Conservation (phyloP, 202 grass and related monocot species). For the Zoysia matrella region DNA sequence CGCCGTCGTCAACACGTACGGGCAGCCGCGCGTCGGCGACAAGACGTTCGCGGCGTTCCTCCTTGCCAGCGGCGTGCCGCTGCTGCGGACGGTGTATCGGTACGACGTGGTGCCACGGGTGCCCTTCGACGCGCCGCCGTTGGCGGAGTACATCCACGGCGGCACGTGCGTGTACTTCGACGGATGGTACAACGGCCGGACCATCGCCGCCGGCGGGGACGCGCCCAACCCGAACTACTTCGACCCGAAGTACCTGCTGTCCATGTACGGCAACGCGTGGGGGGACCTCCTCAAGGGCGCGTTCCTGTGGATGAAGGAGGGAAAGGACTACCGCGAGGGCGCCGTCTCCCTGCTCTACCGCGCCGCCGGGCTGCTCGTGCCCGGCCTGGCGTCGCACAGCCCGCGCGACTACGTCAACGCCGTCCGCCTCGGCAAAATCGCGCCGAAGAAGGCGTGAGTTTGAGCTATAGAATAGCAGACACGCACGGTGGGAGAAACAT, state of each 20-base stretch:
- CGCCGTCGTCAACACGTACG: conserved; percentile 58
- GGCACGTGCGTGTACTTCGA: conserved; percentile 65
- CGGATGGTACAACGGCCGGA: conserved; percentile 57
- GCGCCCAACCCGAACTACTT: conserved; percentile 67
- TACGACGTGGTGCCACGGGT: conserved; percentile 60
- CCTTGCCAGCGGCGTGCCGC: background rate
- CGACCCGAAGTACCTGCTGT: conserved; percentile 38
- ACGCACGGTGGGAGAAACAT: too few relatives aligned
- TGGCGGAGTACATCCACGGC: conserved; percentile 58
- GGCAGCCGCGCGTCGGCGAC: conserved; percentile 83
- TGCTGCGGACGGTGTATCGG: conserved; percentile 53
- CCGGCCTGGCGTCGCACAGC: conserved; percentile 40
- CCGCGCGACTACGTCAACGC: too few relatives aligned
- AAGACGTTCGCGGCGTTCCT: conserved; percentile 24
- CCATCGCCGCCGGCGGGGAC: conserved; percentile 40
- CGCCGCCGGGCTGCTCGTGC: conserved; percentile 21
- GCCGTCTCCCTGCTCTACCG: conserved; percentile 51
- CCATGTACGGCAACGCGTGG: conserved; percentile 57
- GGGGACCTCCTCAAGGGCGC: conserved; percentile 56
- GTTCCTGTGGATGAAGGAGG: conserved; percentile 44
- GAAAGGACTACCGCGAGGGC: conserved; percentile 53
- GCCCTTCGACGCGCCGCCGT: conserved; percentile 53
- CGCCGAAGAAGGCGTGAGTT: too few relatives aligned
- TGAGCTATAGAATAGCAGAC: too few relatives aligned
- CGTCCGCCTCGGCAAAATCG: too few relatives aligned